Percentiles rank a stretch among this genome's conserved stretches.
These are phyloP conservation scores for Staphylotrichum tortipilum DNA, from an alignment of 495 filamentous ascomycete genomes.

Conservation along the genomic window DNA sequence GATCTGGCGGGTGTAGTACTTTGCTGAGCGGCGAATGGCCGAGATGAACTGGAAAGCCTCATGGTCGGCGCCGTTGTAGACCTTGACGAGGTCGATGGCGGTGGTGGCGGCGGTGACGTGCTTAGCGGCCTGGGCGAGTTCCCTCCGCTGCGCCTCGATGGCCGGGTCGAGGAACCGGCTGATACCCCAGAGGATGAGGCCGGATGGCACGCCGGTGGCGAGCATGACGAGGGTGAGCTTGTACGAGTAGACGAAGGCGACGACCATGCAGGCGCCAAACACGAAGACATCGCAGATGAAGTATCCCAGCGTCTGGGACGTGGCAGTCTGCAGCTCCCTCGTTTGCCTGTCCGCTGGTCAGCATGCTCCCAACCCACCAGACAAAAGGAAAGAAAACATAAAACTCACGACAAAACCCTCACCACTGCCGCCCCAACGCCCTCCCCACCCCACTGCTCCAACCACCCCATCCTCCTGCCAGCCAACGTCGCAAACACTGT, in stretches of 20 bases:
- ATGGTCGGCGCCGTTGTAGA: constrained; percentile 65
- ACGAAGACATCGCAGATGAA: constrained; percentile 53
- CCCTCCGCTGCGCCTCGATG: constrained; percentile 58
- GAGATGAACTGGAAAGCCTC: constrained; percentile 58
- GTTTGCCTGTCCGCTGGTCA: constrained; percentile 49
- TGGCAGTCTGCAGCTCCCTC: constrained; percentile 71
- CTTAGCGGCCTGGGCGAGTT: constrained; percentile 66
- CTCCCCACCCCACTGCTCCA: constrained; percentile 59
- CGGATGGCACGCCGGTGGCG: constrained; percentile 61
- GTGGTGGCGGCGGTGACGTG: constrained; percentile 57
- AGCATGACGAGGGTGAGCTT: constrained; percentile 77
- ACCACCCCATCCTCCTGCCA: constrained; percentile 65
- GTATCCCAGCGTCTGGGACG: constrained; percentile 69
- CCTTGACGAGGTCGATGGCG: constrained; percentile 81
- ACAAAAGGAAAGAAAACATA: background rate
- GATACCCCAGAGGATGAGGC: constrained; percentile 48
- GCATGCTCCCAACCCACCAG: background rate
- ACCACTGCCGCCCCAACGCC: constrained; percentile 66
- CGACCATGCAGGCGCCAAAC: constrained; percentile 50
- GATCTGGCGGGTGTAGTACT: constrained; percentile 60
- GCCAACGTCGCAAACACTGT: constrained; percentile 60
- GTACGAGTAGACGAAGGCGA: constrained; percentile 77
- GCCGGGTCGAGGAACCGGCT: constrained; percentile 53
- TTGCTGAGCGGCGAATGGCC: constrained; percentile 50
- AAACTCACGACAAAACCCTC: constrained; percentile 61